A percentile compares a stretch with the other conserved stretches of the same genome.
These are phyloP conservation scores for Leishmania tarentolae DNA, from an alignment of 208 protist genomes.

Conservation along the genomic window DNA sequence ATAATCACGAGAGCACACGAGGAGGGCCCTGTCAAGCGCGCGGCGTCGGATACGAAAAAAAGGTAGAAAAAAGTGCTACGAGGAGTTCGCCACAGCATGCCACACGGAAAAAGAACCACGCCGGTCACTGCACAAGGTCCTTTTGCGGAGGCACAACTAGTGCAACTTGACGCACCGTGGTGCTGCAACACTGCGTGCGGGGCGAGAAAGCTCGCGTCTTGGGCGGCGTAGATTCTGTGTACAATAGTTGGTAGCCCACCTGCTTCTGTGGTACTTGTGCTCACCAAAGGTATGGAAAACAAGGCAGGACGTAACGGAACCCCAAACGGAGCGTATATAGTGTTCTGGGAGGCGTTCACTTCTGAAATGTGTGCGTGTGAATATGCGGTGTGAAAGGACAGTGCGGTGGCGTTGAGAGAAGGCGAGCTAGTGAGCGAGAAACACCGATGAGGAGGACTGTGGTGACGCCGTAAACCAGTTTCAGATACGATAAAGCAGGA, in stretches of 20 bases:
- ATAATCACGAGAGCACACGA: background rate
- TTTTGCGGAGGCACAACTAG: background rate
- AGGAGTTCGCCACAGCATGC: background rate
- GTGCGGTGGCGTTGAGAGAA: background rate
- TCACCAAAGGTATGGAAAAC: background rate
- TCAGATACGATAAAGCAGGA: background rate
- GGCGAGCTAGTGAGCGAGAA: background rate
- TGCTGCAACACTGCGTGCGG: background rate
- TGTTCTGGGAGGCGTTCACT: background rate
- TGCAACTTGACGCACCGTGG: background rate
- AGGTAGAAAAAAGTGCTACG: background rate
- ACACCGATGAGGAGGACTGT: background rate
- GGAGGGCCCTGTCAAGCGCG: background rate
- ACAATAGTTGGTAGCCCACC: background rate
- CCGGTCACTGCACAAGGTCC: background rate
- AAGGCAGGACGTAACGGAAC: background rate
- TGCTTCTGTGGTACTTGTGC: background rate
- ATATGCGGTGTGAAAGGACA: no score
- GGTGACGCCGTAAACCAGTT: background rate
- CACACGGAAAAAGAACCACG: background rate
- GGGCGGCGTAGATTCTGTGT: background rate
- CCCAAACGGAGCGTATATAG: background rate
- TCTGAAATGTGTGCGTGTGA: background rate
- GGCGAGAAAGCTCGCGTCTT: background rate
- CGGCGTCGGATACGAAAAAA: background rate